phyloP scores from a whole-genome alignment of 225 moss, liverwort and hornwort genomes.

The Pseudisothecium myosuroides region DNA sequence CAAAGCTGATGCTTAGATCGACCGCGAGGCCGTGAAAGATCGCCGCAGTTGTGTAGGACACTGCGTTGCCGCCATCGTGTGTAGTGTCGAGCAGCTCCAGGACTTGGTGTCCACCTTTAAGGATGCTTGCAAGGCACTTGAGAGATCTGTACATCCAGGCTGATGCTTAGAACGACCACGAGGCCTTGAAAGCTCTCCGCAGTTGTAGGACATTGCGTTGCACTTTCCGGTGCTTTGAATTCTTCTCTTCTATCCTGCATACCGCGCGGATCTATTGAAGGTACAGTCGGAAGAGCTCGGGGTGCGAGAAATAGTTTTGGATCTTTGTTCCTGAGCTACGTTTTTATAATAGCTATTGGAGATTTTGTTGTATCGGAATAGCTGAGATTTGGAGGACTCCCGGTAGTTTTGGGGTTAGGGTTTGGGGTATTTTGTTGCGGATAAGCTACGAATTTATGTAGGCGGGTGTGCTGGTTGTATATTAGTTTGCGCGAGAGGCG shows the following conservation, averaged over 20 bases:
- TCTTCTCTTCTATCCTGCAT: background rate
- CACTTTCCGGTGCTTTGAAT: background rate
- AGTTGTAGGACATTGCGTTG: background rate
- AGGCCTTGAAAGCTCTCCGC: background rate
- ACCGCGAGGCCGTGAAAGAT: background rate
- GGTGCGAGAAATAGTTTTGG: background rate
- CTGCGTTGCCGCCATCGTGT: conserved; percentile 21
- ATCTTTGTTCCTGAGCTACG: background rate
- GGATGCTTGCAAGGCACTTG: conserved; percentile 69
- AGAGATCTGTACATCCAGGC: conserved; percentile 22
- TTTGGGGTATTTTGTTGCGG: background rate
- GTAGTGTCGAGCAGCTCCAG: conserved; percentile 64
- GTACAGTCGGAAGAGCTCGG: background rate
- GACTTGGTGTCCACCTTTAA: conserved; percentile 46
- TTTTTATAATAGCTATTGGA: background rate
- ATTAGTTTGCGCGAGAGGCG: background rate
- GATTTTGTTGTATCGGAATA: background rate
- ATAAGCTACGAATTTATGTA: background rate
- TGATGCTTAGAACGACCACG: background rate
- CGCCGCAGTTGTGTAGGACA: background rate
- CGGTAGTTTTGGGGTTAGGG: background rate
- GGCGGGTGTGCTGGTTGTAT: background rate
- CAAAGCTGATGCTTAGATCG: background rate
- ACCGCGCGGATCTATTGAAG: background rate
- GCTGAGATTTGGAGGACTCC: background rate